Percentiles rank a stretch among this genome's conserved stretches.
These are phyloP conservation scores for Forsythia suspensa DNA, from an alignment of 257 asterid species.

Conservation along the genomic window DNA sequence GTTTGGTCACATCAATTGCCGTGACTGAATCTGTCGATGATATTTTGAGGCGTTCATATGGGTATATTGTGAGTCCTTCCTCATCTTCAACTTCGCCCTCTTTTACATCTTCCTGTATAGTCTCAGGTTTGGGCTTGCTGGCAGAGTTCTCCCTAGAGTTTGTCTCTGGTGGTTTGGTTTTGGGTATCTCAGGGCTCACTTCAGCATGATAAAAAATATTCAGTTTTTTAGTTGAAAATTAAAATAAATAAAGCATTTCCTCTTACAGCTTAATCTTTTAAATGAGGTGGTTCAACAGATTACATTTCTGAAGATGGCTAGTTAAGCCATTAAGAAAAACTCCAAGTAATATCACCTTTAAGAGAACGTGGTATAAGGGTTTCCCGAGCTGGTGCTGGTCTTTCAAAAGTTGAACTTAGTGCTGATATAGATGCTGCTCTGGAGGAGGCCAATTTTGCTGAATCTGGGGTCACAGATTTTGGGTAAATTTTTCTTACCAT, in stretches of 20 bases:
- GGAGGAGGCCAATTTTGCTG: conserved; percentile 49
- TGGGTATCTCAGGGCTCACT: conserved; percentile 56
- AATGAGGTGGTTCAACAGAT: not conserved
- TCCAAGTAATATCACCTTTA: conserved; percentile 47
- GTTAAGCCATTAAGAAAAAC: not conserved
- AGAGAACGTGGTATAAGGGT: conserved; percentile 65
- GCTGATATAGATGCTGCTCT: conserved; percentile 85
- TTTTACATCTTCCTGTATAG: conserved; percentile 79
- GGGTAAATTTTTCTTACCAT: conserved; percentile 75
- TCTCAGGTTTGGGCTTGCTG: conserved; percentile 64
- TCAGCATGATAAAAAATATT: conserved; percentile 16
- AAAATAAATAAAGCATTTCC: not conserved
- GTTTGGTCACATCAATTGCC: conserved; percentile 68
- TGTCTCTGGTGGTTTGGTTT: conserved; percentile 37
- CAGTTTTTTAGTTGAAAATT: not conserved
- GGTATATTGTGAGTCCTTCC: conserved; percentile 45
- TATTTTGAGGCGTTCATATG: conserved; percentile 66
- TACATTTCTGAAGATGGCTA: not conserved
- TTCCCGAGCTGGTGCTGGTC: conserved; percentile 53
- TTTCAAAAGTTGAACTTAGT: conserved; percentile 56
- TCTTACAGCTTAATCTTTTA: not conserved
- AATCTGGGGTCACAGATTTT: conserved; percentile 60
- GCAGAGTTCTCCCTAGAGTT: conserved; percentile 45
- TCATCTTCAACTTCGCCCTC: conserved; percentile 70
- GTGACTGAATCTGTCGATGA: conserved; percentile 49